Percentiles rank a stretch among this genome's conserved stretches.
These are phyloP conservation scores for Talaromyces sp. DNA, from an alignment of 2,329 filamentous ascomycete genomes.

Conservation along the genomic window DNA sequence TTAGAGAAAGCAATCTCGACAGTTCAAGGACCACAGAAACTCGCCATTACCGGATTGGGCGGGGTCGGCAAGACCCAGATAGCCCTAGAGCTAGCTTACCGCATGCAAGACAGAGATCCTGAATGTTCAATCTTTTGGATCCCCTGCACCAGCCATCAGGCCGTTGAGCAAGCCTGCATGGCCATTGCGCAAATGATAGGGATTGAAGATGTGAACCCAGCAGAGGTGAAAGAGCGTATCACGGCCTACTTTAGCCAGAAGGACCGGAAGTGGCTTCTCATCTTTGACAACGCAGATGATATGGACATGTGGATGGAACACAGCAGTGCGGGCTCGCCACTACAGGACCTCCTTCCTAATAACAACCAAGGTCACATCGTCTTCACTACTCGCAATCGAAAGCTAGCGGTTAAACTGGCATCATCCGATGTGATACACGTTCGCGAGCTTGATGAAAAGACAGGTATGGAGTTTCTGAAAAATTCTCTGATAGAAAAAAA, in stretches of 20 bases:
- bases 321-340: conserved; percentile 17
- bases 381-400: conserved; percentile 28
- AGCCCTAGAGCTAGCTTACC: conserved; percentile 22
- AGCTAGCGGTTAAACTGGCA: conserved; percentile 19
- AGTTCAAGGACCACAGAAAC: neutral
- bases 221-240: conserved; percentile 18
- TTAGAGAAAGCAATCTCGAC: conserved; percentile 8
- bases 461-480: conserved; percentile 19
- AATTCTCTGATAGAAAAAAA: conserved; percentile 3
- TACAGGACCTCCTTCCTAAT: conserved; percentile 23
- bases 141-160: neutral
- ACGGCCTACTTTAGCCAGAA: conserved; percentile 16
- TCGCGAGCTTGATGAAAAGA: conserved; percentile 17
- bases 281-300: conserved; percentile 29
- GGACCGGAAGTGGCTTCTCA: conserved; percentile 24
- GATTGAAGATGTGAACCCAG: conserved; percentile 21
- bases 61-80: conserved; percentile 25
- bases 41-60: conserved; percentile 24
- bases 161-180: conserved; percentile 14
- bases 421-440: conserved; percentile 21
- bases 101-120: conserved; percentile 10
- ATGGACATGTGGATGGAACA: conserved; percentile 21
- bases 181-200: neutral
- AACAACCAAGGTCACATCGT: conserved; percentile 26
- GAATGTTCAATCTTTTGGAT: conserved; percentile 19